Evolutionary conservation across 192 early-diverging fungal species (phyloP), one percentile per base, ranked within the genome.

Genomic region (Podila epicladia): DNA sequence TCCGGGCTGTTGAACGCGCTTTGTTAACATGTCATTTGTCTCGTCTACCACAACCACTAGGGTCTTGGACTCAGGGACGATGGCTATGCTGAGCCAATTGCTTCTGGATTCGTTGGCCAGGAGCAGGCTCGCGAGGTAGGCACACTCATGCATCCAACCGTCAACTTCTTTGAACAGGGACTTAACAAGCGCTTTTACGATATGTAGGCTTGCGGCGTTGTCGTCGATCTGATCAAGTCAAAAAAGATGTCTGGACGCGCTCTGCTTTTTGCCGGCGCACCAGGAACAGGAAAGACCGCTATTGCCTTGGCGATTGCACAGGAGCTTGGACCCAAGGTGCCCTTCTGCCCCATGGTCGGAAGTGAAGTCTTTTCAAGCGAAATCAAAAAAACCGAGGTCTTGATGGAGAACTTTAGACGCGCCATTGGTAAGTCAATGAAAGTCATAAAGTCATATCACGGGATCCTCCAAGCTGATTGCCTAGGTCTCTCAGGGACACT

Each of bases 381-480:
- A 83, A 95, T 99, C 62, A 99, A 99, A 82, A 99, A 99, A 87
- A 98, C 98, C 0, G 98, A 98, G 80, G 97, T 99, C n/a, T 87
- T 99, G 33, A 99, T 99, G 98, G 96, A 98, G 72, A 98, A 96
- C 90, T 98, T 99, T 85, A 90, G 98, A 55, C 87, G 97, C 62
- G 95, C 98, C 38, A 99, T 99, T 82, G 93, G 93, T 93, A 71
- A 58, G 57, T 31, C 5, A 65, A 20, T 11, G 24, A 29, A 15
- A 32, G 9, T 35, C 31, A 50, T n/a, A 1, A 2, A 13, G 20
- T 20, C 31, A 11, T 55, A n/a, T 24, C 29, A 29, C 1, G 29
- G 29, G 29, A 3, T 29, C 29, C 29, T 3, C 29, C 4, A 51
- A 29, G 29, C 29, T 35, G 45, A 13, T 55, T 33, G 9, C 22